Evolutionary conservation across 768 basidiomycete species (phyloP).

Genomic region (Lentinula lateritia): DNA sequence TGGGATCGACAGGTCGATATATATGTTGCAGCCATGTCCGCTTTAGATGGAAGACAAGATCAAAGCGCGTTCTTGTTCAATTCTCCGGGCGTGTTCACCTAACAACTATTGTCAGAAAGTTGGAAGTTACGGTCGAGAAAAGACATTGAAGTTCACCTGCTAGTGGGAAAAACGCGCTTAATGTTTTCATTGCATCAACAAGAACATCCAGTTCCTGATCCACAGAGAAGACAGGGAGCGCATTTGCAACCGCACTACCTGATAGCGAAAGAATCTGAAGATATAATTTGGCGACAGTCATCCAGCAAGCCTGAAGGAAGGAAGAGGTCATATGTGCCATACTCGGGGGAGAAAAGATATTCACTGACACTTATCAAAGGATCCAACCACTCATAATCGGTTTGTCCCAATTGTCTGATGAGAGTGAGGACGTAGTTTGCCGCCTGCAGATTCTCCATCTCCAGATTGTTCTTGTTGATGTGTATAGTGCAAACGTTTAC

Average conservation of each 20-base stretch:
- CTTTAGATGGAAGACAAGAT: neutral
- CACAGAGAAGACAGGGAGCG: conserved; percentile 13
- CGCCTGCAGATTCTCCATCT: conserved; percentile 36
- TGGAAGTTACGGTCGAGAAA: neutral
- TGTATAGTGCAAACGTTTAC: conserved; percentile 46
- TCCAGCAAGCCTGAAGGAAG: conserved; percentile 31
- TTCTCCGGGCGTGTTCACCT: neutral
- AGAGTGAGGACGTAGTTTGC: conserved; percentile 38
- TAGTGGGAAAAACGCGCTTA: conserved; percentile 30
- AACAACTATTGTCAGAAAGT: neutral
- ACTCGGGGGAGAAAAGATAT: neutral
- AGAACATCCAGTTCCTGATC: conserved; percentile 29
- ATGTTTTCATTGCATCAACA: conserved; percentile 25
- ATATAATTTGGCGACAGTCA: conserved; percentile 31
- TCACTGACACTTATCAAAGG: conserved; percentile 46
- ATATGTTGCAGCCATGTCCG: neutral
- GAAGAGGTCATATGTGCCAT: conserved; percentile 1
- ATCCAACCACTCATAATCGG: conserved; percentile 49
- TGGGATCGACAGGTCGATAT: neutral
- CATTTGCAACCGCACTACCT: conserved; percentile 10
- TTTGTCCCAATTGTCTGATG: conserved; percentile 40
- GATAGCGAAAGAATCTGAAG: conserved; percentile 23
- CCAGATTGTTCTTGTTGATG: conserved; percentile 36
- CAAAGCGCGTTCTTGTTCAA: neutral
- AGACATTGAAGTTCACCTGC: conserved; percentile 20